Base-by-base conservation (phyloP, 163 green algal species). In the Scenedesmus sp. region DNA sequence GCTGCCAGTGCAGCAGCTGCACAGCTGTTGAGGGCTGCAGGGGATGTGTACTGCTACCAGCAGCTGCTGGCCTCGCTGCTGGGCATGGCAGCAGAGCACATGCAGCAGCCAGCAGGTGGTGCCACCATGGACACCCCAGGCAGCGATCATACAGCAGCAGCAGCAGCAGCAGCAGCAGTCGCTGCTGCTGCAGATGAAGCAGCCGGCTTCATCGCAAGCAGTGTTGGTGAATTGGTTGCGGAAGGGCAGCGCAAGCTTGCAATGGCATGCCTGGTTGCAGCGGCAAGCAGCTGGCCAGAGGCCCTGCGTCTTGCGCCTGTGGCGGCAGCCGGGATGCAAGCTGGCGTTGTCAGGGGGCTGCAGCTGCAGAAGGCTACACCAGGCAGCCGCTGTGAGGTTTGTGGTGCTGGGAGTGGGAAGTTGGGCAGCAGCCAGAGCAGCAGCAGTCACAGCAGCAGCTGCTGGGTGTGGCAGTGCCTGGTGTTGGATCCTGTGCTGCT, bases 391-490 rank as follows among this genome's bases (percentile, higher is more conserved):
- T 76, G 65, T 18, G 65, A 16, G 65, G 65, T 5, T 37, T 76
- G 65, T 76, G 30, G 30, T 33, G 65, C 3, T 20, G 65, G 30
- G 30, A 7, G 6, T 76, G 30, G 65, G 20, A 6, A 30, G 2
- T 5, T 10, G 4, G 30, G 30, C 30, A 76, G 65, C 30, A 76
- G 65, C 30, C 15, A 18, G 15, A 26, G 56, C 56, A 68, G 56
- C 56, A 68, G 56, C 65, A 40, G 61, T 10, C 35, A 30, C 65
- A 76, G 65, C 65, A 76, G 65, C 30, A 76, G 65, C 65, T 76
- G 65, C 65, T 76, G 65, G 65, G 65, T 76, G 24, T 76, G 65
- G 65, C 65, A 76, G 65, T 76, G 65, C 65, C 65, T 76, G 30
- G 65, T 76, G 2, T 20, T 24, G 30, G 30, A 76, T 24, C 65